Base-by-base conservation (phyloP, 2,329 filamentous ascomycete species). In the Alternaria dauci region DNA sequence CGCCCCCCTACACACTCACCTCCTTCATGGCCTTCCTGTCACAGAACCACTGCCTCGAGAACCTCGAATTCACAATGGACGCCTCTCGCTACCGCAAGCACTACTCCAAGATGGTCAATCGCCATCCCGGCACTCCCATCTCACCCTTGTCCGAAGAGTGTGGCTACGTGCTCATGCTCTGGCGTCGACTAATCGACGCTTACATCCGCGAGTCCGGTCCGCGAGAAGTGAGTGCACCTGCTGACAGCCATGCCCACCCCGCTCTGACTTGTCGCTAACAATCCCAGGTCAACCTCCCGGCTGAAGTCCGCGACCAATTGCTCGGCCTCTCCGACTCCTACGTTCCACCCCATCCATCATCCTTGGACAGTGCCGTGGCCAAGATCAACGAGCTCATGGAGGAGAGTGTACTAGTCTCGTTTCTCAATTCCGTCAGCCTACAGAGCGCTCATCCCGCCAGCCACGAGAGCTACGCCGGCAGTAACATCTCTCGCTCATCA, bases 311-410 rank as follows among this genome's bases (percentile, higher is more conserved):
- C 36, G 93, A 98, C 76, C 87, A 87, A 36, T 84, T 99, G 23
- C 84, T 98, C 34, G 83, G 83, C 42, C 84, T 91, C 41, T 85
- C 88, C 8, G 79, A 85, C 14, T 78, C 82, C 1, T 81, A 84
- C 6, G 84, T 88, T 0, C 93, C 94, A 7, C 90, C 90, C 5
- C 81, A 88, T 59, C 94, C 95, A 1, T 87, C 89, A 41, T 87
- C 89, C 55, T 83, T 99, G 16, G 91, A 96, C 61, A 87, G 91
- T 52, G 93, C 95, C 20, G 91, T 96, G 25, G 86, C 87, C 63
- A 96, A 97, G 62, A 92, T 97, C 41, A 94, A 94, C 77, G 95
- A 98, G 70, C 83, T 99, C 57, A 98, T 99, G 94, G 96, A 97
- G 71, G 95, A 98, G 76, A 97, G 94, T 4, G 92, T 98, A 0